Evolutionary conservation across 164 flowering plant genomes (phyloP).

Genomic region (Aristolochia fimbriata): DNA sequence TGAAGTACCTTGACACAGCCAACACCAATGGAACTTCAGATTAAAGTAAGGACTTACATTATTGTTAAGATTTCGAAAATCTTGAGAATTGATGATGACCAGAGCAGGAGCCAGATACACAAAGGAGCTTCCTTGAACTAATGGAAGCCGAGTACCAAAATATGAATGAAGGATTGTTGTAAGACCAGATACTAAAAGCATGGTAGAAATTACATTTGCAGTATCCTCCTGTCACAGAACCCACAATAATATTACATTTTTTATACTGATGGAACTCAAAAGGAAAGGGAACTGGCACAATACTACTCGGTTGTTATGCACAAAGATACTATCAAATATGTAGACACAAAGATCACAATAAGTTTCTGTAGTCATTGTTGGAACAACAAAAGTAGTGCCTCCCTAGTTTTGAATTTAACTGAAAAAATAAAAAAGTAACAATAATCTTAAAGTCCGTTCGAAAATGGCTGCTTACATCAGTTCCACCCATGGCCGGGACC

Average conservation of each 20-base stretch:
- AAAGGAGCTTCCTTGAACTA: slow-evolving; percentile 96
- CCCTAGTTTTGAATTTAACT: no score
- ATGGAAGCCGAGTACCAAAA: slow-evolving; percentile 86
- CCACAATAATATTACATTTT: not conserved
- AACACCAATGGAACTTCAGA: no score
- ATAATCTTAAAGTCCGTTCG: not conserved
- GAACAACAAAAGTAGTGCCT: not conserved
- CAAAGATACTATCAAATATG: no score
- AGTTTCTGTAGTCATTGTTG: not conserved
- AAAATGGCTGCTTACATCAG: slow-evolving; percentile 59
- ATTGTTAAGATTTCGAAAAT: slow-evolving; percentile 65
- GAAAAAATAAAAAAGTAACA: no score
- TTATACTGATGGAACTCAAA: not conserved
- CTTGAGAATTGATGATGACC: slow-evolving; percentile 68
- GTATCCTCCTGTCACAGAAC: slow-evolving; percentile 66
- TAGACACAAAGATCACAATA: not conserved
- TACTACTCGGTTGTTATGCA: no score
- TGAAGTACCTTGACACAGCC: not conserved
- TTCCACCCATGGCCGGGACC: slow-evolving; percentile 95
- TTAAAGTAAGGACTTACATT: slow-evolving; percentile 42
- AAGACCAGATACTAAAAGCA: slow-evolving; percentile 72
- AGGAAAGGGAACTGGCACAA: not conserved
- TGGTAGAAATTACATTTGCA: slow-evolving; percentile 83
- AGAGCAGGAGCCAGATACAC: slow-evolving; percentile 85
- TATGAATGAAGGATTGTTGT: slow-evolving; percentile 69